Conservation (phyloP, 176 grass and related monocot genomes). For the Microstegium vimineum region DNA sequence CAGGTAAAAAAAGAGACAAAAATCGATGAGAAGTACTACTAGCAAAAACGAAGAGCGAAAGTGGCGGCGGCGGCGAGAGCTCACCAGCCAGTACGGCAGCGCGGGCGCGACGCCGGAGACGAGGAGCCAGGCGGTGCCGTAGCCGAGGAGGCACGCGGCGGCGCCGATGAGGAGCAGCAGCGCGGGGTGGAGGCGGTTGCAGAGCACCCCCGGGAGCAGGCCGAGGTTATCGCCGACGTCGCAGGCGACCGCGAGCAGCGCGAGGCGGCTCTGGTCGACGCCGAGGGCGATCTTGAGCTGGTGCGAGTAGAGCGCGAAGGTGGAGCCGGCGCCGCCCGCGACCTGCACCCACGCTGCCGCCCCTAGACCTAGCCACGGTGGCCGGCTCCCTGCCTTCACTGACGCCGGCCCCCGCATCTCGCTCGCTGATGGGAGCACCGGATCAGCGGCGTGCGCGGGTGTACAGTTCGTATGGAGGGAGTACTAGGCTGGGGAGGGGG, state of each 20-base stretch:
- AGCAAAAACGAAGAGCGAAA: neutral
- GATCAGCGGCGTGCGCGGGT: neutral
- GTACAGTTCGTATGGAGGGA: neutral
- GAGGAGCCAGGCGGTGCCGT: conserved; percentile 53
- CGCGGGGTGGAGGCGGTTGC: conserved; percentile 79
- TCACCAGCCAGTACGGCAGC: conserved; percentile 83
- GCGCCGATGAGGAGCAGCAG: conserved; percentile 70
- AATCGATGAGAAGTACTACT: neutral
- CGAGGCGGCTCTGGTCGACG: conserved; percentile 70
- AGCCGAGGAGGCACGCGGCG: conserved; percentile 55
- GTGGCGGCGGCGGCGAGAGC: neutral
- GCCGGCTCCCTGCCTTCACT: conserved; percentile 82
- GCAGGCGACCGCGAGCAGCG: conserved; percentile 81
- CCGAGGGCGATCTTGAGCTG: conserved; percentile 63
- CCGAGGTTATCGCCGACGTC: conserved; percentile 89
- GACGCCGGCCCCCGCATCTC: conserved; percentile 35
- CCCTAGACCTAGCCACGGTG: conserved; percentile 75
- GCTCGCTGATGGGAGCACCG: too few relatives aligned
- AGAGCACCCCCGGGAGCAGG: conserved; percentile 64
- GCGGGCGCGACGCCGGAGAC: conserved; percentile 40
- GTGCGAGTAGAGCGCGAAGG: conserved; percentile 95
- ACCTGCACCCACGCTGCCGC: conserved; percentile 89
- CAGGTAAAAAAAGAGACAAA: too few relatives aligned
- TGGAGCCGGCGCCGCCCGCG: conserved; percentile 59
- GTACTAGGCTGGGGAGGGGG: too few relatives aligned